A percentile compares a stretch with the other conserved stretches of the same genome.
Evolutionary conservation across 345 rosid species (phyloP).

Genomic region (Eucalyptus cladocalyx): DNA sequence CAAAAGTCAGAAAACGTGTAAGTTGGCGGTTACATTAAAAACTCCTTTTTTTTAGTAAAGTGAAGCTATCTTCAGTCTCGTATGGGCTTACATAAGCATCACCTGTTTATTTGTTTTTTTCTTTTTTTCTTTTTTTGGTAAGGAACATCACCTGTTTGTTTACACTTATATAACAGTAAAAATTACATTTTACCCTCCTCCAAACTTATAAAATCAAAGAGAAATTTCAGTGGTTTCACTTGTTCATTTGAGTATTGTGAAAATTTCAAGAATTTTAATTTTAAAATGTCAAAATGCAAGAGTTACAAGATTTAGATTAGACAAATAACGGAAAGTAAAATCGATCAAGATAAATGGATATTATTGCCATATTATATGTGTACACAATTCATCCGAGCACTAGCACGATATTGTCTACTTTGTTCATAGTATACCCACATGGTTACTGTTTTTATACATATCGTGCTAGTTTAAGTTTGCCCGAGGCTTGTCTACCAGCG

Average conservation of each 20-base stretch:
- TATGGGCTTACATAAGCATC: not conserved
- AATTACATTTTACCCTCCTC: not conserved
- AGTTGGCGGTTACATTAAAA: not conserved
- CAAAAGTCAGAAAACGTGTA: not conserved
- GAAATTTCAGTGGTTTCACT: not conserved
- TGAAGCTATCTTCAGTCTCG: not conserved
- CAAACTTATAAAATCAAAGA: not conserved
- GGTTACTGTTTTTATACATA: not conserved
- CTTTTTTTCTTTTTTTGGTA: too few relatives aligned
- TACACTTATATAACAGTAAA: not conserved
- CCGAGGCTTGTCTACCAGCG: fast-evolving
- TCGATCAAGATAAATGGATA: fast-evolving
- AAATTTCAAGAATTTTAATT: not conserved
- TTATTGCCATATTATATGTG: not conserved
- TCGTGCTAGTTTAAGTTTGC: not conserved
- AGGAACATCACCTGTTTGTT: not conserved
- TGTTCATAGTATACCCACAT: fast-evolving
- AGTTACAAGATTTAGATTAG: not conserved
- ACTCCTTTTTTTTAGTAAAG: not conserved
- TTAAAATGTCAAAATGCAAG: not conserved
- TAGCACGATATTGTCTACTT: fast-evolving
- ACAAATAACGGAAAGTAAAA: not conserved
- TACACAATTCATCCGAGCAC: fast-evolving
- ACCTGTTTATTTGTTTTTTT: not conserved
- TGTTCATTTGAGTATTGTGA: not conserved